phyloP scores from a whole-genome alignment of 768 basidiomycete species.

The Auricularia heimuer region DNA sequence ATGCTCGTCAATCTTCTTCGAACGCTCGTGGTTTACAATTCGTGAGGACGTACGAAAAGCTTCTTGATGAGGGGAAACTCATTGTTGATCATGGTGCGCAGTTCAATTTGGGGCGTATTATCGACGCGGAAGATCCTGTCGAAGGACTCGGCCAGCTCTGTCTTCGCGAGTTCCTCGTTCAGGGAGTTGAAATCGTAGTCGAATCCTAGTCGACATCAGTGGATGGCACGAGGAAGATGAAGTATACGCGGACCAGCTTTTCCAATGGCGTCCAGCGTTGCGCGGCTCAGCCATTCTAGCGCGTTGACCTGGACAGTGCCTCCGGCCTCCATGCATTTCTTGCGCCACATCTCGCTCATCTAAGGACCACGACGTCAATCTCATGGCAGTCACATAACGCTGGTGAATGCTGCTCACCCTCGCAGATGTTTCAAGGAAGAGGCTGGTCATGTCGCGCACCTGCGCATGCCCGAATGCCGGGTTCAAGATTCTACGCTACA shows the following conservation, averaged over 20 bases:
- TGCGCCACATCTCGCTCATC: too few relatives aligned
- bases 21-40: too few relatives aligned
- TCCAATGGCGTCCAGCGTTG: constrained; percentile 21
- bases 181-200: constrained; percentile 26
- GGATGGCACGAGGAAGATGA: too few relatives aligned
- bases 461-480: constrained; percentile 56
- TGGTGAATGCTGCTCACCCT: too few relatives aligned
- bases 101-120: too few relatives aligned
- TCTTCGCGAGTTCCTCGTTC: constrained; percentile 16
- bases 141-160: constrained; percentile 15
- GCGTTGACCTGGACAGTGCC: too few relatives aligned
- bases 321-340: too few relatives aligned
- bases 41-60: not conserved
- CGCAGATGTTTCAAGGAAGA: constrained; percentile 10
- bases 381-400: too few relatives aligned
- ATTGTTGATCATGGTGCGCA: constrained; percentile 6
- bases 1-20: too few relatives aligned
- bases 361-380: too few relatives aligned
- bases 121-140: too few relatives aligned
- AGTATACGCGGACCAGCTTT: constrained; percentile 45
- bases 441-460: constrained; percentile 44
- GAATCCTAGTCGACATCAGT: constrained; percentile 18
- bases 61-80: constrained; percentile 20
- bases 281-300: too few relatives aligned
- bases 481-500: constrained; percentile 26